Evolutionary conservation across 495 filamentous ascomycete genomes (phyloP).

Genomic region (Hyaloscypha finlandica): DNA sequence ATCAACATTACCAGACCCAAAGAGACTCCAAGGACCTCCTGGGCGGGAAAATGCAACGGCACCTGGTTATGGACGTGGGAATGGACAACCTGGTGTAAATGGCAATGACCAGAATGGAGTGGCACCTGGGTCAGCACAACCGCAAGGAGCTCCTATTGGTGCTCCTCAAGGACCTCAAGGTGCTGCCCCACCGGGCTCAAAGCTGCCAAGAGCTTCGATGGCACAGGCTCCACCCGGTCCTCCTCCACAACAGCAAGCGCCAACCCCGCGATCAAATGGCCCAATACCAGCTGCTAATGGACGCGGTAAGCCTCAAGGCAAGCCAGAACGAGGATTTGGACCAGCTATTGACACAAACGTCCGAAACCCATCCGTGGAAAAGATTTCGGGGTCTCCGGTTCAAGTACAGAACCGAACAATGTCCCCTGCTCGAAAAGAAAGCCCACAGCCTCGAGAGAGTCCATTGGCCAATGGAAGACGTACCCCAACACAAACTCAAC

Average conservation of each 20-base stretch:
- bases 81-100: constrained; percentile 33
- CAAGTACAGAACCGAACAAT: constrained; percentile 25
- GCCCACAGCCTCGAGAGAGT: constrained; percentile 29
- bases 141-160: constrained; percentile 39
- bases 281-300: constrained; percentile 17
- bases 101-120: constrained; percentile 33
- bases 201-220: constrained; percentile 69
- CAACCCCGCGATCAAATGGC: constrained; percentile 66
- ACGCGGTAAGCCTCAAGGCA: constrained; percentile 27
- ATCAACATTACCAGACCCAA: constrained; percentile 58
- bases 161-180: neutral
- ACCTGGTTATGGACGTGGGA: constrained; percentile 34
- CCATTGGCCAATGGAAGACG: constrained; percentile 57
- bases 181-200: constrained; percentile 41
- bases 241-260: constrained; percentile 83
- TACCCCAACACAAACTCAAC: constrained; percentile 53
- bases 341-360: constrained; percentile 51
- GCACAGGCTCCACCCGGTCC: constrained; percentile 77
- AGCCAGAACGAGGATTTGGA: constrained; percentile 45
- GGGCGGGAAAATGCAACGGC: constrained; percentile 55
- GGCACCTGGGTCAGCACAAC: constrained; percentile 33
- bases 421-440: constrained; percentile 26
- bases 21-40: constrained; percentile 50
- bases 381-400: constrained; percentile 17
- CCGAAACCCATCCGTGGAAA: constrained; percentile 25